Evolutionary conservation across 2,329 filamentous ascomycete genomes (phyloP), one percentile per base, ranked within the genome.

Genomic region (Aspergillus arachidicola): DNA sequence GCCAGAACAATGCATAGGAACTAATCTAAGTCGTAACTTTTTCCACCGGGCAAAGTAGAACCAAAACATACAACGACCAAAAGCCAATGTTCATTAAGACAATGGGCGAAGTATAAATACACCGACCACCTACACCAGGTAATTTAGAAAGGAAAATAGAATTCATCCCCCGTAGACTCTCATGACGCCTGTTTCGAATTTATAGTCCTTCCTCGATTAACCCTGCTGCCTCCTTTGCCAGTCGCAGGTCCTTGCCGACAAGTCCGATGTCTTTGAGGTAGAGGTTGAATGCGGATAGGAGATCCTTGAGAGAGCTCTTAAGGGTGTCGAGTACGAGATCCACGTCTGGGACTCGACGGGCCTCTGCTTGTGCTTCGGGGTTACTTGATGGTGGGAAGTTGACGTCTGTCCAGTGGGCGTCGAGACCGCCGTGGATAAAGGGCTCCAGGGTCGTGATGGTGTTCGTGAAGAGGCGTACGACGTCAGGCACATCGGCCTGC

Each of bases 361-460:
- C 76, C 45, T 70, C 64, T 68, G 71, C 65, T 68, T 76, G 72
- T 0, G 71, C 72, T 32, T 73, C 68, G 10, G 72, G 70, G 23
- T 74, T 64, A 43, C 66, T 73, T 1, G 73, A 70, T 0, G 83
- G 81, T 1, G 76, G 73, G 61, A 86, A 85, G 21, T 85, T 82
- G 3, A 91, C 80, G 75, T 97, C 93, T 1, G 91, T 94, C 92
- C 92, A 96, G 76, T 95, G 92, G 4, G 87, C 77, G 1, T 86
- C 83, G 14, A 80, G 69, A 1, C 77, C 78, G 28, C 69, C 72
- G 53, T 78, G 68, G 67, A 88, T 84, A 73, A 96, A 93, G 1
- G 75, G 79, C 71, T 96, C 90, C 4, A 97, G 80, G 68, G 87
- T 87, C 60, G 81, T 84, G 61, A 93, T 88, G 0, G 91, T 88